A percentile compares a stretch with the other conserved stretches of the same genome.
phyloP scores from a whole-genome alignment of 306 rosid species.

The Quercus cerris region DNA sequence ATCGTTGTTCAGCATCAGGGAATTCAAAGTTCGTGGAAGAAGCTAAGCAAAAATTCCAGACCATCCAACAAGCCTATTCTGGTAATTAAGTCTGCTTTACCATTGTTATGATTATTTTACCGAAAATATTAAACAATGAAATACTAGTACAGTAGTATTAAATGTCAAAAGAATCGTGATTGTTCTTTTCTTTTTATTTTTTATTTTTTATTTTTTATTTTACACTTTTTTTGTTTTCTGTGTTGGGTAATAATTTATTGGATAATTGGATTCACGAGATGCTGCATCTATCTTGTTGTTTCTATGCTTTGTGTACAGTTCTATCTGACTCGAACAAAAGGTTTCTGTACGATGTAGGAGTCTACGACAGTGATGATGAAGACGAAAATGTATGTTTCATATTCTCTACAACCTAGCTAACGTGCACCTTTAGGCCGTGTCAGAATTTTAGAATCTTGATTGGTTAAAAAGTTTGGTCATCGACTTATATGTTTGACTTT shows the following conservation, averaged over 20 bases:
- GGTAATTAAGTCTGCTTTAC: constrained; percentile 39
- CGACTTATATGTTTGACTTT: background rate
- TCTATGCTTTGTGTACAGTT: constrained; percentile 39
- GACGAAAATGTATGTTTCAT: constrained; percentile 58
- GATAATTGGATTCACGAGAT: constrained; percentile 13
- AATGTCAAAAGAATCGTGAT: background rate
- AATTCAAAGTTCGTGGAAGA: constrained; percentile 77
- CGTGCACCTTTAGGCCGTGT: background rate
- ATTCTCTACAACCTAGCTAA: background rate
- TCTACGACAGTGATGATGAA: constrained; percentile 83
- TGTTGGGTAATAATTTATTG: background rate
- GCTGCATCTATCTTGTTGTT: background rate
- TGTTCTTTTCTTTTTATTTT: background rate
- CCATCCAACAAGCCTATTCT: constrained; percentile 87
- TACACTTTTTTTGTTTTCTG: background rate
- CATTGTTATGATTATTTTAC: background rate
- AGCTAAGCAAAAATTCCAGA: constrained; percentile 86
- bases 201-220: constrained; percentile 10
- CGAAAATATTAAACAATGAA: background rate
- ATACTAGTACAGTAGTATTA: background rate
- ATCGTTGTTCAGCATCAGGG: constrained; percentile 86
- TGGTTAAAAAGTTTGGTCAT: background rate
- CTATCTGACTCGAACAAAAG: constrained; percentile 80
- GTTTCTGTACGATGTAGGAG: constrained; percentile 88
- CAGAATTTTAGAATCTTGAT: background rate